phyloP scores from a whole-genome alignment of 1,139 yeast genomes.

The Candida smagusa region DNA sequence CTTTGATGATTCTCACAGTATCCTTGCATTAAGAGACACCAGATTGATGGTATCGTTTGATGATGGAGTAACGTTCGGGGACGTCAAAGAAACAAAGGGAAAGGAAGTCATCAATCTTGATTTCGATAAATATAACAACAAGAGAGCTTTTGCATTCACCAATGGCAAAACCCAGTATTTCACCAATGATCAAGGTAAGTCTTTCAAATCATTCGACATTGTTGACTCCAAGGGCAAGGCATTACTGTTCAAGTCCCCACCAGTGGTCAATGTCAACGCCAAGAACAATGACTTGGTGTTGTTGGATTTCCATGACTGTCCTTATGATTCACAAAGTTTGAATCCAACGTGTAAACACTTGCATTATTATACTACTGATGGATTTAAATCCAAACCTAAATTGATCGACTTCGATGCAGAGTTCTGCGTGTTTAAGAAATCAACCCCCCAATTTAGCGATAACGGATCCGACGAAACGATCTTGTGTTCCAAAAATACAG shows the following conservation, averaged over 20 bases:
- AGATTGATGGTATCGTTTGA: conserved; percentile 46
- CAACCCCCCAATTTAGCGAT: conserved; percentile 32
- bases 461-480: conserved; percentile 42
- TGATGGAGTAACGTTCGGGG: conserved; percentile 57
- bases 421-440: conserved; percentile 53
- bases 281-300: conserved; percentile 38
- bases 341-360: conserved; percentile 27
- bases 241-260: conserved; percentile 13
- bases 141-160: conserved; percentile 55
- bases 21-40: conserved; percentile 33
- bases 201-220: conserved; percentile 49
- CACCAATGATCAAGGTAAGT: conserved; percentile 55
- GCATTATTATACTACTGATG: conserved; percentile 53
- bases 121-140: conserved; percentile 43
- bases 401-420: conserved; percentile 29
- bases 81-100: conserved; percentile 28
- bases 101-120: conserved; percentile 24
- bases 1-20: conserved; percentile 54
- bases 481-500: conserved; percentile 45
- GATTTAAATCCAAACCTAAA: conserved; percentile 43
- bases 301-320: conserved; percentile 38
- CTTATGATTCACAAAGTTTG: conserved; percentile 15
- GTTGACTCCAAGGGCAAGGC: conserved; percentile 10
- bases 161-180: conserved; percentile 37
- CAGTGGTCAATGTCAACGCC: conserved; percentile 34